Base-by-base conservation (phyloP, 108 stramenopile genomes). In the Aurantiochytrium sp. region DNA sequence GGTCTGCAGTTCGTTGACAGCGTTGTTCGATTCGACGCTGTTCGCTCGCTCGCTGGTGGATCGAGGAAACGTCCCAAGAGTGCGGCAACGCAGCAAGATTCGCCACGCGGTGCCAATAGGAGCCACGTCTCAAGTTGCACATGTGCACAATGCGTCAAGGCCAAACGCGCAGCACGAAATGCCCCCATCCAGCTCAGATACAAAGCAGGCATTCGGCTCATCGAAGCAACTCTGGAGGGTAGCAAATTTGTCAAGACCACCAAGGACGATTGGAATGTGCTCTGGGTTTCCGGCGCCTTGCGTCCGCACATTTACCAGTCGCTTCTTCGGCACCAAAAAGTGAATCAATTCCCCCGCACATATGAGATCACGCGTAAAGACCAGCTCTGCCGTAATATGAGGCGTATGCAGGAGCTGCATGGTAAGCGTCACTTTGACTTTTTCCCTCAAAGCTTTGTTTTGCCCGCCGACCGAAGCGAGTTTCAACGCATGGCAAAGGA, bases 361-460 rank as follows among this genome's bases (percentile, higher is more conserved):
- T 94, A 93, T 92, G 93, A 92, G 87, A 92, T 94, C 44, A 93
- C 93, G 5, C 87, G 94, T 6, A 94, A 94, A 58, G 94, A 94
- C 60, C 72, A 93, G 44, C 91, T 94, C 49, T 71, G 90, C 90
- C 59, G 76, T 18, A 83, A 83, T 23, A 83, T 83, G 45, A 10
- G 49, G 0, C 76, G 76, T 4, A 83, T 83, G 76, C 76, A 83
- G 23, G 49, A 83, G 51, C 45, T 83, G 6, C 76, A 83, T 45
- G 76, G 76, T 6, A 12, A 12, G 10, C 45, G 44, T 12, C 35
- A 42, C 29, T 90, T 91, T 18, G 92, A 91, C 64, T 90, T 93
- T 64, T 44, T 89, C 35, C 94, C 94, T 23, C 90, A 93, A 19
- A 91, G 91, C 23, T 94, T 73, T 60, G 91, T 92, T 43, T 91